Evolutionary conservation across 192 early-diverging fungal species (phyloP).

Genomic region (Backusella tarrabulga): DNA sequence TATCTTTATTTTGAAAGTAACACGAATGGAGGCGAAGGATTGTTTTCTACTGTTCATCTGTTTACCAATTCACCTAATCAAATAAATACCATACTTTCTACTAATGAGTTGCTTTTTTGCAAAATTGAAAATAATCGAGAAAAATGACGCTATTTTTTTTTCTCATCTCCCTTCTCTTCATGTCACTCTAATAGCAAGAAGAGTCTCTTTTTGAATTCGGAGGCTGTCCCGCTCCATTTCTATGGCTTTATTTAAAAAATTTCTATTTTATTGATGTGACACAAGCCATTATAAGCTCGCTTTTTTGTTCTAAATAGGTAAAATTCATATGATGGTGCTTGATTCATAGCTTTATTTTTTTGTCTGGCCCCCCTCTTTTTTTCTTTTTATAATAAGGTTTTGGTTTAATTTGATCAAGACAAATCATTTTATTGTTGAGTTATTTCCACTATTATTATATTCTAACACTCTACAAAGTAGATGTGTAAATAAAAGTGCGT

Average conservation of each 20-base stretch:
- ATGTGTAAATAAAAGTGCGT: not conserved
- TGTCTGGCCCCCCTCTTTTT: not conserved
- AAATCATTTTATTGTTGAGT: not conserved
- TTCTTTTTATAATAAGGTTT: not conserved
- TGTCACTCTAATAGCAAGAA: not conserved
- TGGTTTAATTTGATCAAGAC: not conserved
- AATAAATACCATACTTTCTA: not conserved
- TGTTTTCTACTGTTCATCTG: not conserved
- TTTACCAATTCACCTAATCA: not conserved
- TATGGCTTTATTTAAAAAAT: not conserved
- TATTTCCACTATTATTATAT: not conserved
- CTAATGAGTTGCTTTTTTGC: not conserved
- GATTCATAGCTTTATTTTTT: not conserved
- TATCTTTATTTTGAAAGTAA: not conserved
- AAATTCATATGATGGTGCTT: not conserved
- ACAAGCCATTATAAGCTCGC: not conserved
- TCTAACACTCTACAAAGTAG: not conserved
- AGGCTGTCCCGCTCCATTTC: not conserved
- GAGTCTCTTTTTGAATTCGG: not conserved
- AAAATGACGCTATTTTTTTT: not conserved
- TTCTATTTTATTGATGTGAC: conserved; percentile 6
- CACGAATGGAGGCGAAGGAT: not conserved
- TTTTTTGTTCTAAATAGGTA: conserved; percentile 3
- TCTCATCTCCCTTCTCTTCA: not conserved
- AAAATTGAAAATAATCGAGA: not conserved